These are phyloP conservation scores for Piedraia hortae DNA, from an alignment of 2,329 filamentous ascomycete genomes.

Conservation along the genomic window DNA sequence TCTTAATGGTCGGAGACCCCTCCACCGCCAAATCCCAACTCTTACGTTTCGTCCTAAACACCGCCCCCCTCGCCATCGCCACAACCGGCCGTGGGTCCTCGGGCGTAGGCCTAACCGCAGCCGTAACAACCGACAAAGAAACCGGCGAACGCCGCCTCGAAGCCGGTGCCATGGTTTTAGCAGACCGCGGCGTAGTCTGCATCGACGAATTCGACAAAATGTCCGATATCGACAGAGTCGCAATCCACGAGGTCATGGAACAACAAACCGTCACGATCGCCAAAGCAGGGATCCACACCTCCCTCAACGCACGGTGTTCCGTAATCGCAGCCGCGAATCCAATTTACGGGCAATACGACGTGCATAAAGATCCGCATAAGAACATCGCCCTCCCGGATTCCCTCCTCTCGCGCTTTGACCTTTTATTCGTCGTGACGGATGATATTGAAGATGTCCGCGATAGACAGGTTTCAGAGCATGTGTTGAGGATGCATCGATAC, in stretches of 20 bases:
- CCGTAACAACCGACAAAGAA: constrained; percentile 89
- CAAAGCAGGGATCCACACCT: constrained; percentile 94
- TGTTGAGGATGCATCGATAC: constrained; percentile 90
- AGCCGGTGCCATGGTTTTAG: constrained; percentile 96
- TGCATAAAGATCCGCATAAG: constrained; percentile 93
- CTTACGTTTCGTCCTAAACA: constrained; percentile 87
- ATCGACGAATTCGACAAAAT: constrained; percentile 99
- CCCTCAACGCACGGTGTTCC: constrained; percentile 83
- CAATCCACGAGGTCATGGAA: constrained; percentile 99
- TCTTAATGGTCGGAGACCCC: constrained; percentile 95
- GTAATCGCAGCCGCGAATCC: constrained; percentile 92
- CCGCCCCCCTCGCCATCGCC: constrained; percentile 81
- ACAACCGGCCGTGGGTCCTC: constrained; percentile 88
- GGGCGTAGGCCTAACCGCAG: constrained; percentile 87
- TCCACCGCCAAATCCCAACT: constrained; percentile 98
- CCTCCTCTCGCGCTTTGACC: constrained; percentile 88
- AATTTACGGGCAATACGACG: constrained; percentile 93
- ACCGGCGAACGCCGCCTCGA: constrained; percentile 85
- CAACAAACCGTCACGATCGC: constrained; percentile 98
- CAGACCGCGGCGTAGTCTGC: constrained; percentile 86
- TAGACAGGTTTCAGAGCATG: constrained; percentile 79
- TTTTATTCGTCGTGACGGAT: constrained; percentile 90
- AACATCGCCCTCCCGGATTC: constrained; percentile 96
- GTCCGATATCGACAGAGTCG: constrained; percentile 92
- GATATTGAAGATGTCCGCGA: constrained; percentile 90